A percentile compares a stretch with the other conserved stretches of the same genome.
Conservation (phyloP, 805 yeast species). For the Candida maesae region DNA sequence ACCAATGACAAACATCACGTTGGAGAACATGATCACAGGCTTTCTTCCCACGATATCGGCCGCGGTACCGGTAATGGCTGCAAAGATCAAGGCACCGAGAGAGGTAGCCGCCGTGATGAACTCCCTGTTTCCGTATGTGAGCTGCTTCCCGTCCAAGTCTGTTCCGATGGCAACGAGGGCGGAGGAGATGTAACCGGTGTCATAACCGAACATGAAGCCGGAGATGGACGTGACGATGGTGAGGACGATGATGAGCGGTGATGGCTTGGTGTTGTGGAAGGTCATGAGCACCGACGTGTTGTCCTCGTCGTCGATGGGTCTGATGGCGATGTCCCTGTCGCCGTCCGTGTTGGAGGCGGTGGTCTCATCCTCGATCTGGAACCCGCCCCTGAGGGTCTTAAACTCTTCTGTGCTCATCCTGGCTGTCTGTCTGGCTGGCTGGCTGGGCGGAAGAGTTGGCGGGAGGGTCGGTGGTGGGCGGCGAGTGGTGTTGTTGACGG, state of each 20-base stretch:
- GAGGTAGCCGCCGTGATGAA: slow-evolving; percentile 93
- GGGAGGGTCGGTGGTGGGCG: background rate
- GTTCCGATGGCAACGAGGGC: slow-evolving; percentile 84
- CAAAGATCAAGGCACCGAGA: slow-evolving; percentile 83
- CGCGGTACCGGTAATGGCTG: slow-evolving; percentile 70
- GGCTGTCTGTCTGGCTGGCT: background rate
- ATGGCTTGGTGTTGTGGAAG: slow-evolving; percentile 48
- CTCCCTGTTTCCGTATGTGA: slow-evolving; percentile 80
- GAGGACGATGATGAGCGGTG: slow-evolving; percentile 60
- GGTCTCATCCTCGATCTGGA: slow-evolving; percentile 10
- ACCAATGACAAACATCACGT: slow-evolving; percentile 77
- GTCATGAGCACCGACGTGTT: slow-evolving; percentile 44
- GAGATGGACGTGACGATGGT: slow-evolving; percentile 83
- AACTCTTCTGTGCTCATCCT: slow-evolving; percentile 11
- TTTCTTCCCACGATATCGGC: slow-evolving; percentile 88
- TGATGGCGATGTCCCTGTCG: slow-evolving; percentile 19
- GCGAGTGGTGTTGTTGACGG: background rate
- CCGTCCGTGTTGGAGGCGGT: background rate
- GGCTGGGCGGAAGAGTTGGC: background rate
- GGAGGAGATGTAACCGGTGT: slow-evolving; percentile 93
- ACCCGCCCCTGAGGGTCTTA: slow-evolving; percentile 18
- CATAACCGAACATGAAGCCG: slow-evolving; percentile 97
- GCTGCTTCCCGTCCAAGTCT: slow-evolving; percentile 51
- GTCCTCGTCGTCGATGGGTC: slow-evolving; percentile 46
- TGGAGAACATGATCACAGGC: slow-evolving; percentile 78